A percentile compares a stretch with the other conserved stretches of the same genome.
These are phyloP conservation scores for Amniculicola lignicola DNA, from an alignment of 495 filamentous ascomycete genomes.

Conservation along the genomic window DNA sequence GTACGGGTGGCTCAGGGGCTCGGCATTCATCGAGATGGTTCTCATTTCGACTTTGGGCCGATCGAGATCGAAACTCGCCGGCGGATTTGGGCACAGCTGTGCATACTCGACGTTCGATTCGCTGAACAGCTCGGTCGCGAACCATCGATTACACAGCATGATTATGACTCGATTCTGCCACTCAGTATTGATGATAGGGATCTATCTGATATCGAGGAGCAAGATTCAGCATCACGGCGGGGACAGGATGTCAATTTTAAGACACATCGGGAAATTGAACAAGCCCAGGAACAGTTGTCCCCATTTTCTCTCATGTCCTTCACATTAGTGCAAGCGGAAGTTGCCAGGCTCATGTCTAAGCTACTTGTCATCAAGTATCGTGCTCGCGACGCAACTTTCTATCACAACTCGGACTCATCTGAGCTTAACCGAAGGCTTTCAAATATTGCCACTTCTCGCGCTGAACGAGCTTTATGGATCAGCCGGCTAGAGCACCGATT, in stretches of 20 bases:
- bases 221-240: neutral
- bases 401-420: neutral
- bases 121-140: conserved; percentile 27
- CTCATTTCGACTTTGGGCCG: conserved; percentile 11
- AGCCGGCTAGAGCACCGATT: conserved; percentile 12
- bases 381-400: conserved; percentile 13
- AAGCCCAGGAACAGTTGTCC: conserved; percentile 11
- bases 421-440: neutral
- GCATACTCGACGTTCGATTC: conserved; percentile 22
- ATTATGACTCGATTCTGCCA: conserved; percentile 25
- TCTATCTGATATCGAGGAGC: conserved; percentile 14
- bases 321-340: conserved; percentile 12
- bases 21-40: conserved; percentile 22
- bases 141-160: conserved; percentile 9
- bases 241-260: conserved; percentile 7
- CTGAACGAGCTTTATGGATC: conserved; percentile 1
- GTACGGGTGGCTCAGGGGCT: conserved; percentile 21
- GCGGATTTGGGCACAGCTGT: conserved; percentile 28
- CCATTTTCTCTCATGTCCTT: conserved; percentile 25
- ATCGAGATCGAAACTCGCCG: conserved; percentile 25
- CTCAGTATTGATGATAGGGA: conserved; percentile 19
- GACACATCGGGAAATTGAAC: conserved; percentile 11
- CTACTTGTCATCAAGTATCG: conserved; percentile 2
- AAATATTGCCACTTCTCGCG: neutral
- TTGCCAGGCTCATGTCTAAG: conserved; percentile 10